phyloP scores from a whole-genome alignment of 176 grass and related monocot genomes.

The Aegilops umbellulata region DNA sequence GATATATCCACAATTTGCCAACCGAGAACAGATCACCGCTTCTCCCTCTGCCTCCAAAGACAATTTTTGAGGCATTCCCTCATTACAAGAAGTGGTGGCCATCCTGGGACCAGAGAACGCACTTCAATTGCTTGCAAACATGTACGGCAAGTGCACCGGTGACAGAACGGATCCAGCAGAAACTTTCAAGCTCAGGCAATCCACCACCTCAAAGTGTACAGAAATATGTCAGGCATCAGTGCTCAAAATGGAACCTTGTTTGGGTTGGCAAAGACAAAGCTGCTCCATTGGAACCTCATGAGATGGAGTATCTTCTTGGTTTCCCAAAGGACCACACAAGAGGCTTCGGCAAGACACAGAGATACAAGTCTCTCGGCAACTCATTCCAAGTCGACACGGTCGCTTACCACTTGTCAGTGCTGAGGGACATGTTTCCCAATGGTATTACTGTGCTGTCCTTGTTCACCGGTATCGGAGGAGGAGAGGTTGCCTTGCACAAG shows the following conservation, averaged over 20 bases:
- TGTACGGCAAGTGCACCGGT: constrained; percentile 44
- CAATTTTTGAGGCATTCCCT: constrained; percentile 63
- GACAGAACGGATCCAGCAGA: constrained; percentile 40
- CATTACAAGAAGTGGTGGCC: constrained; percentile 59
- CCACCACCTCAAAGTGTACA: constrained; percentile 36
- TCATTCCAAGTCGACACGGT: constrained; percentile 87
- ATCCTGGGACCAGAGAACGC: constrained; percentile 60
- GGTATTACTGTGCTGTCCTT: constrained; percentile 61
- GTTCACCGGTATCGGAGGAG: constrained; percentile 84
- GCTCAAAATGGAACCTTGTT: constrained; percentile 67
- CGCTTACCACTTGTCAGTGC: constrained; percentile 62
- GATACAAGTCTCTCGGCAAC: constrained; percentile 67
- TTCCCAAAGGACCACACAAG: constrained; percentile 77
- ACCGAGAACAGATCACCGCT: constrained; percentile 46
- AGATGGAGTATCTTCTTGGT: constrained; percentile 69
- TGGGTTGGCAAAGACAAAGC: constrained; percentile 80
- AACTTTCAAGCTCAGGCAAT: constrained; percentile 18
- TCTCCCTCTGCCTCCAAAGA: constrained; percentile 52
- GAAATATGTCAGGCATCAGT: constrained; percentile 49
- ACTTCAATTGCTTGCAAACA: constrained; percentile 83
- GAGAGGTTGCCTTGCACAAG: constrained; percentile 70
- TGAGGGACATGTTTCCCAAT: constrained; percentile 59
- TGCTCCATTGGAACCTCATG: constrained; percentile 69
- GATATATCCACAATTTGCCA: constrained; percentile 76
- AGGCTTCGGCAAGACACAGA: constrained; percentile 49